These are phyloP conservation scores for Atkinsonella texensis DNA, from an alignment of 2,329 filamentous ascomycete species.

Conservation along the genomic window DNA sequence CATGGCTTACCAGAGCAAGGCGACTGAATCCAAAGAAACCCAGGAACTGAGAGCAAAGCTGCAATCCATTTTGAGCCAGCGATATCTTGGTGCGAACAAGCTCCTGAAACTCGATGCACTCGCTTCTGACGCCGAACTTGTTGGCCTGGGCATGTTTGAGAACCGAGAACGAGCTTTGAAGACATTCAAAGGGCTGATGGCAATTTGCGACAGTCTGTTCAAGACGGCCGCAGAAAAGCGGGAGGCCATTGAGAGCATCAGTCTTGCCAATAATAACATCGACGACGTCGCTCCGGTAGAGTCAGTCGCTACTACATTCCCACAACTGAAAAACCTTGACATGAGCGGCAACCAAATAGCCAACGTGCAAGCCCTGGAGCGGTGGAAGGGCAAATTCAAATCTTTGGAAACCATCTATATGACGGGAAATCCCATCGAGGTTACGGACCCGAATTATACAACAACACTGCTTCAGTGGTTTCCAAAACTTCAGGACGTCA, in stretches of 20 bases:
- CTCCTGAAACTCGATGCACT: slow-evolving; percentile 75
- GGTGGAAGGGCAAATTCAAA: slow-evolving; percentile 70
- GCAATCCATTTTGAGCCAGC: slow-evolving; percentile 55
- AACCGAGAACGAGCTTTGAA: slow-evolving; percentile 63
- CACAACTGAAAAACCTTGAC: slow-evolving; percentile 78
- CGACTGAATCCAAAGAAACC: slow-evolving; percentile 37
- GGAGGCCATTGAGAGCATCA: slow-evolving; percentile 70
- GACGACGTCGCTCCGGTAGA: slow-evolving; percentile 61
- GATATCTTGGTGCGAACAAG: slow-evolving; percentile 62
- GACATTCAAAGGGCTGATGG: slow-evolving; percentile 86
- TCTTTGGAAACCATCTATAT: slow-evolving; percentile 72
- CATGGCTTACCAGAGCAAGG: slow-evolving; percentile 20
- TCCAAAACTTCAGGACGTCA: slow-evolving; percentile 66
- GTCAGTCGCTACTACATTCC: slow-evolving; percentile 65
- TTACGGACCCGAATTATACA: slow-evolving; percentile 46
- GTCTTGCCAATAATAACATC: slow-evolving; percentile 69
- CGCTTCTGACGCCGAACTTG: slow-evolving; percentile 57
- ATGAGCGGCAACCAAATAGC: slow-evolving; percentile 73
- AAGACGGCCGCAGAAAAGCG: slow-evolving; percentile 58
- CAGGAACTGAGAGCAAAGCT: slow-evolving; percentile 57
- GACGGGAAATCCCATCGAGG: slow-evolving; percentile 61
- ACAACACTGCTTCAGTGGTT: slow-evolving; percentile 69
- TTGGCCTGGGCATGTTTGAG: slow-evolving; percentile 64
- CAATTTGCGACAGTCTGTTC: slow-evolving; percentile 69
- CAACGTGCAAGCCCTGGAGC: slow-evolving; percentile 52